phyloP scores from a whole-genome alignment of 495 filamentous ascomycete genomes.

The Oidiodendron maius region DNA sequence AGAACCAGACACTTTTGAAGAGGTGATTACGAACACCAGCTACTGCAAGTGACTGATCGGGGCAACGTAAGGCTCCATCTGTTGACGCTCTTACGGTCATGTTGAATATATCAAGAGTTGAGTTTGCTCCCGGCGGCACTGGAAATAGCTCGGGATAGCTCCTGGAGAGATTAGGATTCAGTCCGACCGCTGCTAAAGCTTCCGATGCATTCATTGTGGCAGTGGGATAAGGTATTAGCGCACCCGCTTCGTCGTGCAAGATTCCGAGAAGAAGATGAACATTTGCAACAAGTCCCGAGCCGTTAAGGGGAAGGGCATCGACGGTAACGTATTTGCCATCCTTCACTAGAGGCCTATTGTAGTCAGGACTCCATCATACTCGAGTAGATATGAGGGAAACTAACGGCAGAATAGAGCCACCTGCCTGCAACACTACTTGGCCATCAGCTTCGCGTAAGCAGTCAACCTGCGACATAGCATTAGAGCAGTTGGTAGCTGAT shows the following conservation, averaged over 20 bases:
- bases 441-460: slow-evolving; percentile 33
- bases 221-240: slow-evolving; percentile 31
- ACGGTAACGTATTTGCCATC: no score
- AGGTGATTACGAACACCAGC: slow-evolving; percentile 24
- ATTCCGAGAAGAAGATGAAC: slow-evolving; percentile 38
- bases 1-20: no score
- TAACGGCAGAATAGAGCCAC: no score
- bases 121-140: slow-evolving; percentile 30
- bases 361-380: no score
- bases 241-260: slow-evolving; percentile 35
- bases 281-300: slow-evolving; percentile 25
- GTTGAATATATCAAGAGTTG: slow-evolving; percentile 39
- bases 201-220: slow-evolving; percentile 27
- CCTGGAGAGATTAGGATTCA: slow-evolving; percentile 26
- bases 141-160: slow-evolving; percentile 39
- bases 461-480: slow-evolving; percentile 24
- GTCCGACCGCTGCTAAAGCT: slow-evolving; percentile 27
- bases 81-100: slow-evolving; percentile 35
- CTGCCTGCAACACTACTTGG: slow-evolving; percentile 24
- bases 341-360: no score
- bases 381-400: no score
- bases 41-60: slow-evolving; percentile 40
- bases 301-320: slow-evolving; percentile 33
- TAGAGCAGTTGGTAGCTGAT: slow-evolving; percentile 28
- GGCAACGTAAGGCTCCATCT: slow-evolving; percentile 38